phyloP scores from a whole-genome alignment of 129 eudicot species.

The Chrysanthemum lavandulifolium region DNA sequence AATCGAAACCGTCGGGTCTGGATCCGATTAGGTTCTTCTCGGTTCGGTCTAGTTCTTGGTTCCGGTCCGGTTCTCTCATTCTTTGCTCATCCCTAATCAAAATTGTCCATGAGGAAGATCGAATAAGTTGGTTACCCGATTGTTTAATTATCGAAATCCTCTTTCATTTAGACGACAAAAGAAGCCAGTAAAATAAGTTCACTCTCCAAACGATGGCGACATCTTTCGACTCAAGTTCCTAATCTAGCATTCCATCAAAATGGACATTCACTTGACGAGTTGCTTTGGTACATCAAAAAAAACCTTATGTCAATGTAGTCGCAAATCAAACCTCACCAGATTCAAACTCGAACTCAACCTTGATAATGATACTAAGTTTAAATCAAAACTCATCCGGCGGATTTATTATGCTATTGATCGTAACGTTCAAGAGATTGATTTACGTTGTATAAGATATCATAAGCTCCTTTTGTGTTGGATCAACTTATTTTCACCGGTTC shows the following conservation, averaged over 20 bases:
- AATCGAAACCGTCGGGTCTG: no score
- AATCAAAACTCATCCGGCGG: constrained; percentile 4
- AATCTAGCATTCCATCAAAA: constrained; percentile 3
- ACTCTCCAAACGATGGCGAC: constrained; percentile 25
- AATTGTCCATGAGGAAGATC: constrained; percentile 15
- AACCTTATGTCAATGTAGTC: constrained; percentile 24
- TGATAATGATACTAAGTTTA: neutral
- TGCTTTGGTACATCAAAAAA: constrained; percentile 1
- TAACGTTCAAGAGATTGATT: constrained; percentile 13
- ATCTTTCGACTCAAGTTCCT: constrained; percentile 20
- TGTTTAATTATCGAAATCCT: constrained; percentile 25
- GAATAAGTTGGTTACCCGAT: constrained; percentile 19
- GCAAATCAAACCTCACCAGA: constrained; percentile 2
- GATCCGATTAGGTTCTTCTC: no score
- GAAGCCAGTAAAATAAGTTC: constrained; percentile 17
- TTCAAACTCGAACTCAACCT: neutral
- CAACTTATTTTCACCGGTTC: constrained; percentile 14
- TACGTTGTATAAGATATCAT: neutral
- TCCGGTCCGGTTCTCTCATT: no score
- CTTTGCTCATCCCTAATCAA: no score
- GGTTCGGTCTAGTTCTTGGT: no score
- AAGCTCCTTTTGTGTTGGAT: neutral
- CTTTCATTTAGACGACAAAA: constrained; percentile 23
- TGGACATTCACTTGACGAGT: neutral
- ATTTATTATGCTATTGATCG: constrained; percentile 15